Percentiles rank a stretch among this genome's conserved stretches.
These are phyloP conservation scores for Malus asiatica DNA, from an alignment of 306 rosid genomes.

Conservation along the genomic window DNA sequence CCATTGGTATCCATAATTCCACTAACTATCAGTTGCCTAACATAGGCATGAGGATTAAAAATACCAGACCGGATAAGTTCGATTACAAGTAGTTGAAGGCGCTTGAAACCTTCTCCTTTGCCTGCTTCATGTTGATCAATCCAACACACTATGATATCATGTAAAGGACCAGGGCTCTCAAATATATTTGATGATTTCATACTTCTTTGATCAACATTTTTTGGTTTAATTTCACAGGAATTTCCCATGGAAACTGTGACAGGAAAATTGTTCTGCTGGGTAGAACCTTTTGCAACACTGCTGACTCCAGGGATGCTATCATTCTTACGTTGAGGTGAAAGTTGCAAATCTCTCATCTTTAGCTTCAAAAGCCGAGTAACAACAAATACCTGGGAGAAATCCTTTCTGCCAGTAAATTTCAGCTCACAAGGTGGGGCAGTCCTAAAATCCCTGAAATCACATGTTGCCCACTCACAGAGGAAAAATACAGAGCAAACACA, in stretches of 20 bases:
- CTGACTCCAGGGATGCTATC: conserved; percentile 24
- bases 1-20: conserved; percentile 76
- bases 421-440: conserved; percentile 45
- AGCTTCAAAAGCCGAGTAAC: conserved; percentile 71
- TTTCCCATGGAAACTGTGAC: conserved; percentile 21
- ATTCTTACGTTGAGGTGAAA: conserved; percentile 31
- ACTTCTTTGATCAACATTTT: conserved; percentile 24
- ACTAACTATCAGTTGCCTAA: conserved; percentile 83
- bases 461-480: conserved; percentile 97
- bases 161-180: conserved; percentile 92
- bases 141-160: conserved; percentile 92
- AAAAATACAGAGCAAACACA: conserved; percentile 71
- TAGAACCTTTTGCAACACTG: conserved; percentile 30
- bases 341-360: conserved; percentile 48
- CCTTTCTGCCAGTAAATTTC: conserved; percentile 78
- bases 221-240: conserved; percentile 28
- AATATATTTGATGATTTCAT: conserved; percentile 33
- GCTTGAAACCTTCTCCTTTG: conserved; percentile 73
- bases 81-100: conserved; percentile 65
- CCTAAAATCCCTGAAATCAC: conserved; percentile 81
- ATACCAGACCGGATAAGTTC: conserved; percentile 78
- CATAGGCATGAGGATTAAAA: conserved; percentile 81
- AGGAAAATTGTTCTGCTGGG: conserved; percentile 33
- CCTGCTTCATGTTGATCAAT: conserved; percentile 89
- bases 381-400: conserved; percentile 67